Conservation (phyloP, 257 asterid species). For the Plantago ovata region DNA sequence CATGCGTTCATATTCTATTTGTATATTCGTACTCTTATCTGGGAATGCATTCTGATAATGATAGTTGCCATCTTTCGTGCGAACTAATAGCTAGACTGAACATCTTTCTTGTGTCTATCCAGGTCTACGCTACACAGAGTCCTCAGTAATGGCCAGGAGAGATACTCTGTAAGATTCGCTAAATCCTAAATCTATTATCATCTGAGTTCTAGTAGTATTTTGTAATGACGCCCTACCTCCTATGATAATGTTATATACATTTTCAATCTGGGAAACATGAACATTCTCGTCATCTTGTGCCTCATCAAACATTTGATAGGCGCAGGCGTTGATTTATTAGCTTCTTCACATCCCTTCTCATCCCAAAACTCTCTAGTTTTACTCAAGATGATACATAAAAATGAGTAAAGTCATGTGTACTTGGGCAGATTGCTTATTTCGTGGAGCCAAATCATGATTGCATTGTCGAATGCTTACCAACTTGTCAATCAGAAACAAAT, state of each 20-base stretch:
- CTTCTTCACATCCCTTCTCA: too few species aligned
- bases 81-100: slow-evolving; percentile 1
- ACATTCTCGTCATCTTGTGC: too few species aligned
- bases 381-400: background rate
- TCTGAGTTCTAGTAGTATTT: too few species aligned
- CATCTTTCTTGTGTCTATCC: slow-evolving; percentile 19
- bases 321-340: too few species aligned
- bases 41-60: background rate
- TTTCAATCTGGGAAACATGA: background rate
- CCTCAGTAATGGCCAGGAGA: slow-evolving; percentile 66
- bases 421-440: slow-evolving; percentile 71
- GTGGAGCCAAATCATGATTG: slow-evolving; percentile 71
- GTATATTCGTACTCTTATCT: background rate
- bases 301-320: too few species aligned
- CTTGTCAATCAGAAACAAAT: slow-evolving; percentile 69
- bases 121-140: slow-evolving; percentile 96
- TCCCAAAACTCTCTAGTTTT: background rate
- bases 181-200: slow-evolving; percentile 6
- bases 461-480: slow-evolving; percentile 73
- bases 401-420: background rate
- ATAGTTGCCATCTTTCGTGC: slow-evolving; percentile 3
- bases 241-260: background rate
- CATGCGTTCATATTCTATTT: background rate
- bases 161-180: slow-evolving; percentile 71
- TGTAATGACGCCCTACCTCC: too few species aligned